Evolutionary conservation across 1,284 basidiomycete genomes (phyloP), one percentile per base, ranked within the genome.

Genomic region (Xanthoconium separans): DNA sequence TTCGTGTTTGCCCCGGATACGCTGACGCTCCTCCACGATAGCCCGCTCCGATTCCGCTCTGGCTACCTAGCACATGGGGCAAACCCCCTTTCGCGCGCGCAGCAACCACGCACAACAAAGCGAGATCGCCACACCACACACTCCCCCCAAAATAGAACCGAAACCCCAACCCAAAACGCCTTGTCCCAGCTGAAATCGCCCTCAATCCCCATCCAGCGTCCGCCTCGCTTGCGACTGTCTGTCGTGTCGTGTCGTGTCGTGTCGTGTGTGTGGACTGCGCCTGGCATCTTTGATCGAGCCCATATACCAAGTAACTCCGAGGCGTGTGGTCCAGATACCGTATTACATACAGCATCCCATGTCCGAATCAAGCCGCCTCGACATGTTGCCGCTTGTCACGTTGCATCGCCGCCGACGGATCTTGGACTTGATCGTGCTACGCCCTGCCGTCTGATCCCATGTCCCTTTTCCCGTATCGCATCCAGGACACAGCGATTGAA

Each of bases 381-480:
- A 57, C 46, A 11, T 27, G 10, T 40, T 15, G 42, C 31, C 31
- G 29, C 8, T 18, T 2, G n/a, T 45, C 43, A 37, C 39, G 13
- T 7, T 16, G 16, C 55, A 57, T 62, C 53, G 27, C 62, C 52
- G 53, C 48, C 62, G 53, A 57, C 33, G 20, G 24, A 44, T 36
- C 18, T 34, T 27, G 27, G 34, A 39, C 57, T 50, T 49, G 60
- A 29, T 58, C 33, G 36, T 46, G 53, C 39, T 45, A 29, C 33
- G 4, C 46, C 27, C 46, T 47, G 33, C n/a, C 27, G 9, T 59
- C 50, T 43, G 57, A 50, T 47, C 44, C 37, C 33, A 37, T 47
- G 36, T 16, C 30, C 31, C 56, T 34, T 43, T 15, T 24, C 31
- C 56, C 43, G 30, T 49, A 34, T 18, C 29, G 44, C 45, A 43